Evolutionary conservation across 371 early-diverging fungal genomes (phyloP).

Genomic region (Saksenaea vasiformis): DNA sequence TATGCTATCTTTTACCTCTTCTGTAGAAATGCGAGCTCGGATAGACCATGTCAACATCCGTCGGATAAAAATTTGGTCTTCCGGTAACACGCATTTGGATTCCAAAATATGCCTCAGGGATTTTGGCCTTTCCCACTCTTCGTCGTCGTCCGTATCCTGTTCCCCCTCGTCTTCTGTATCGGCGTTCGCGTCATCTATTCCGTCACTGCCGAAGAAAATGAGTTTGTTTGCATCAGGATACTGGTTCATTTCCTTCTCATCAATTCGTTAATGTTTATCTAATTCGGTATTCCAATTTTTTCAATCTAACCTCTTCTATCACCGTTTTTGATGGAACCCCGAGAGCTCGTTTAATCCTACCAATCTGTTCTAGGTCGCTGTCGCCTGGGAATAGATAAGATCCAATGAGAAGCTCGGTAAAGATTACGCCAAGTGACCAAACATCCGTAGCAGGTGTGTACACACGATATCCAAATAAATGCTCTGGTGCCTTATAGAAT

Average conservation of each 20-base stretch:
- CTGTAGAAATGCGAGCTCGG: conserved; percentile 20
- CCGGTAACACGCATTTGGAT: not conserved
- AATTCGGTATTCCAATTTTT: not conserved
- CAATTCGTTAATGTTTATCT: not conserved
- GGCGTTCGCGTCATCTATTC: conserved; percentile 30
- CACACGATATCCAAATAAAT: conserved; percentile 36
- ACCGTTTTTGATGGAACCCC: conserved; percentile 32
- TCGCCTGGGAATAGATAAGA: conserved; percentile 39
- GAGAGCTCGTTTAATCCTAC: conserved; percentile 32
- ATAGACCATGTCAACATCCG: conserved; percentile 42
- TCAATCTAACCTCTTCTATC: conserved; percentile 19
- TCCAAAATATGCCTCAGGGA: not conserved
- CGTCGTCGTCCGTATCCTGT: conserved; percentile 28
- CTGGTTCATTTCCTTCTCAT: conserved; percentile 33
- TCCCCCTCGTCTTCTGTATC: conserved; percentile 35
- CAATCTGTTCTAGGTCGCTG: conserved; percentile 47
- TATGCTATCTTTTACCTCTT: conserved; percentile 16
- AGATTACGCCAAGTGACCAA: conserved; percentile 48
- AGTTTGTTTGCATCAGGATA: conserved; percentile 49
- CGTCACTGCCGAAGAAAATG: conserved; percentile 35
- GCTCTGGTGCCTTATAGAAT: conserved; percentile 52
- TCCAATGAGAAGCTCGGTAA: conserved; percentile 31
- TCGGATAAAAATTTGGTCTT: conserved; percentile 9
- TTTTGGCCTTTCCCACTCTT: conserved; percentile 12
- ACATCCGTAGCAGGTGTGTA: conserved; percentile 45